Base-by-base conservation (phyloP, 1,284 basidiomycete species). In the Moesziomyces aphidis region DNA sequence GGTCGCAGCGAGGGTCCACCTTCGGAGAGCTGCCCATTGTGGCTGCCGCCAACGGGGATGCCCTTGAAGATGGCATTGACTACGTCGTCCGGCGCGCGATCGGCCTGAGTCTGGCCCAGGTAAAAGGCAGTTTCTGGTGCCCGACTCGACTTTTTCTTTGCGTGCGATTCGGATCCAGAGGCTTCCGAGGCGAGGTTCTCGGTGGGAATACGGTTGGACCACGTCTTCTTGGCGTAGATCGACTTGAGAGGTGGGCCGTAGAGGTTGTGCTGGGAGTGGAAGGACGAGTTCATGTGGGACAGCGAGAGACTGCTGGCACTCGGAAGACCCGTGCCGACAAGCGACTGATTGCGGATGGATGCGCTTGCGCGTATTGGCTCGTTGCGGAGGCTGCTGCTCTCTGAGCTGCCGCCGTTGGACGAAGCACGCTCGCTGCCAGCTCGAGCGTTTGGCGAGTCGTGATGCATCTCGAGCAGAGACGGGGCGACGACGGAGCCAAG, bases 31-130 rank as follows among this genome's bases (percentile, higher is more conserved):
- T 34, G 56, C 4, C 50, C 55, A 22, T 55, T 55, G 42, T 61
- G 57, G 44, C 68, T 64, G 19, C 72, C 67, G 24, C 72, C 72
- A 9, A 74, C 61, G 19, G 58, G 44, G 15, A 76, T 69, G 24
- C 73, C 69, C 24, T 65, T 65, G 62, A 79, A 79, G 52, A 79
- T 73, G 47, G 76, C 76, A 26, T 73, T 63, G 50, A 79, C 61
- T 5, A 79, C 43, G 19, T 73, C 70, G 34, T 79, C 76, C 17
- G 78, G 76, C 8, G 69, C 60, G 8, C 72, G 61, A 22, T 78
- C 78, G 7, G 62, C 63, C 52, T 76, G 69, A 13, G 47, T 58
- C 11, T 55, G 56, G 22, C 53, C 55, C 13, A 62, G 61, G 50
- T 77, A 62, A 26, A 60, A 50, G 24, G 63, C 65, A 0, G 49